phyloP scores from a whole-genome alignment of 2,329 filamentous ascomycete genomes.

The Fusarium staphyleae region DNA sequence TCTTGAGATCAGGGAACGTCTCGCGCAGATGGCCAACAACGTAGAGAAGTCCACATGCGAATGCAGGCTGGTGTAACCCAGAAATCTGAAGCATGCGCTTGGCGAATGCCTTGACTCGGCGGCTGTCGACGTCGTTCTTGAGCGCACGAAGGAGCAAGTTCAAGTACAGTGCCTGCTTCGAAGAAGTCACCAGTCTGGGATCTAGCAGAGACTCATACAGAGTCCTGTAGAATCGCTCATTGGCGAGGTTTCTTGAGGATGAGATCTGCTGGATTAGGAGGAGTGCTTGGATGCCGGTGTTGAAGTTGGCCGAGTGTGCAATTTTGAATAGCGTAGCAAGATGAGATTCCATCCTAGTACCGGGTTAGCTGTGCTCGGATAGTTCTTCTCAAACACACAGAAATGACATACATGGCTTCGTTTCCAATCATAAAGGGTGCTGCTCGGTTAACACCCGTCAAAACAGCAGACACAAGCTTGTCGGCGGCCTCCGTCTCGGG shows the following conservation, averaged over 20 bases:
- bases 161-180: constrained; percentile 93
- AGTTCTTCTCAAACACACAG: background rate
- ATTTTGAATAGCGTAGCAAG: constrained; percentile 94
- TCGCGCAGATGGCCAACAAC: constrained; percentile 81
- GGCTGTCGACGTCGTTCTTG: constrained; percentile 88
- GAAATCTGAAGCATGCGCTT: constrained; percentile 91
- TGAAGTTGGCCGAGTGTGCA: constrained; percentile 98
- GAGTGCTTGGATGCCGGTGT: constrained; percentile 94
- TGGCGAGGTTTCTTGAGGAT: constrained; percentile 77
- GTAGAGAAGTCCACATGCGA: constrained; percentile 92
- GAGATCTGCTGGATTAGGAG: constrained; percentile 95
- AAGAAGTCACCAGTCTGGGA: constrained; percentile 84
- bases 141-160: constrained; percentile 89
- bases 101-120: constrained; percentile 92
- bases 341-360: constrained; percentile 76
- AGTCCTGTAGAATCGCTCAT: constrained; percentile 92
- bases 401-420: constrained; percentile 65
- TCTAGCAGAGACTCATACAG: constrained; percentile 95
- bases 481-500: constrained; percentile 75
- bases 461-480: constrained; percentile 88
- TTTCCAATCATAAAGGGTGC: constrained; percentile 90
- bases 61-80: constrained; percentile 88
- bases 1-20: constrained; percentile 80
- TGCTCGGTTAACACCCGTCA: constrained; percentile 94
- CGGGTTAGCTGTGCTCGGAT: constrained; percentile 19